phyloP scores from a whole-genome alignment of 2,329 filamentous ascomycete species.

The Biscogniauxia mediterranea region DNA sequence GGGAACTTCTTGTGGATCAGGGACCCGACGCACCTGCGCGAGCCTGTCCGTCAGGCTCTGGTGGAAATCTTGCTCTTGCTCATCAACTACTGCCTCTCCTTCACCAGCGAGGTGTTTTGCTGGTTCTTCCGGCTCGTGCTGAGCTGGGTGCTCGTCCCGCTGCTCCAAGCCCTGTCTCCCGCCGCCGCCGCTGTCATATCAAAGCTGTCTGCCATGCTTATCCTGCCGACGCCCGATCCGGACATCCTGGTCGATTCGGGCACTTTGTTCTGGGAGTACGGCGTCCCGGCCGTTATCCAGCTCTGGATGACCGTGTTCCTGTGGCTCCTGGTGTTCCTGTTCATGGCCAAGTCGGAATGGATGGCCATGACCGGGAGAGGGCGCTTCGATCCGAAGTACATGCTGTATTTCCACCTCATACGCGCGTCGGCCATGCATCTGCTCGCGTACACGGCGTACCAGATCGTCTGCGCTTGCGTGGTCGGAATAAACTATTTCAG shows the following conservation, averaged over 20 bases:
- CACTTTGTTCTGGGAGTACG: conserved; percentile 18
- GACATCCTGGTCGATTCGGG: conserved; percentile 1
- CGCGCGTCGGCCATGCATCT: conserved; percentile 27
- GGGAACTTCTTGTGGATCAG: conserved; percentile 8
- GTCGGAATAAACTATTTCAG: background rate
- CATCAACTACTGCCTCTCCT: conserved; percentile 6
- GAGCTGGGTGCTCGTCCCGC: background rate
- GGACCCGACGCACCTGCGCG: conserved; percentile 4
- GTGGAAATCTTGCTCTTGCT: background rate
- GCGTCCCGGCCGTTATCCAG: conserved; percentile 17
- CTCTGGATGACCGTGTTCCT: conserved; percentile 18
- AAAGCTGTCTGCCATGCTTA: conserved; percentile 7
- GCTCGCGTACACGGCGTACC: conserved; percentile 27
- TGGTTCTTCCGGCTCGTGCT: background rate
- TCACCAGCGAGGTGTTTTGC: background rate
- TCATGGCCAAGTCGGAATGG: conserved; percentile 19
- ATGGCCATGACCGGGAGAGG: conserved; percentile 9
- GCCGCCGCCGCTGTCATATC: conserved; percentile 5
- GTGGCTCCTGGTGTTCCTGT: conserved; percentile 20
- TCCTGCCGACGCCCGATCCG: conserved; percentile 15
- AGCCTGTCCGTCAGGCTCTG: conserved; percentile 5
- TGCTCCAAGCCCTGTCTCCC: conserved; percentile 6
- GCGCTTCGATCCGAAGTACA: conserved; percentile 13
- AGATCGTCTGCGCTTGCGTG: conserved; percentile 17
- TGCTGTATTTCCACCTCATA: conserved; percentile 17